Evolutionary conservation across 495 filamentous ascomycete species (phyloP), one percentile per base, ranked within the genome.

Genomic region (Physcia stellaris): DNA sequence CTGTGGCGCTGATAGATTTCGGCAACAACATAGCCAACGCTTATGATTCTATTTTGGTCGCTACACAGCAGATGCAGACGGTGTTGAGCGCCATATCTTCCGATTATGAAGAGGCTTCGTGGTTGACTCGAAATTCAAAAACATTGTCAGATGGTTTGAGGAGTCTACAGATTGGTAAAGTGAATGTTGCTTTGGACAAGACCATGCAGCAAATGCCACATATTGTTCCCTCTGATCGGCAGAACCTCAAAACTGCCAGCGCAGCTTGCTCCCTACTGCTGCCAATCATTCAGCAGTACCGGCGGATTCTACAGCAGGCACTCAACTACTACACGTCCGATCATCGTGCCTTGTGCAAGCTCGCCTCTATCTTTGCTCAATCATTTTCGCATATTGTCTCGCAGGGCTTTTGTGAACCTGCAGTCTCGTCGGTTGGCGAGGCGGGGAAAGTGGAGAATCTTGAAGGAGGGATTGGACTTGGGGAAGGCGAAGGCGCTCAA

Each of bases 381-480:
- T 73, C 74, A 0, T 90, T 94, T 42, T 70, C 67, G 4, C 75
- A 82, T 34, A 65, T 96, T 22, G 74, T 79, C 2, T 68, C 71
- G 5, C 77, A 88, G 53, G 92, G 92, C 7, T 95, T 95, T 64
- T 99, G 92, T 54, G 80, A 73, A 20, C 92, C 92, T 2, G 62
- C 73, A 12, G 85, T 95, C 48, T 74, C 80, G 35, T 80, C 77
- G 13, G 71, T 73, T 26, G 64, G 71, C 4, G 73, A 79, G 33
- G 64, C 71, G 18, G 70, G 73, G 24, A 71, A 79, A 44, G 66
- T 71, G 13, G 81, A 84, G 4, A 75, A 87, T 46, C 64, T 94
- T 28, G 87, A 99, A 55, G 72, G 68, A 35, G 92, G 92, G n/a
- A 96, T 87, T 4, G 92, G 92, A 18, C 72, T 99, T n/a, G 92